A percentile compares a stretch with the other conserved stretches of the same genome.
Conservation (phyloP, 1,284 basidiomycete species). For the Coriolopsis trogii region DNA sequence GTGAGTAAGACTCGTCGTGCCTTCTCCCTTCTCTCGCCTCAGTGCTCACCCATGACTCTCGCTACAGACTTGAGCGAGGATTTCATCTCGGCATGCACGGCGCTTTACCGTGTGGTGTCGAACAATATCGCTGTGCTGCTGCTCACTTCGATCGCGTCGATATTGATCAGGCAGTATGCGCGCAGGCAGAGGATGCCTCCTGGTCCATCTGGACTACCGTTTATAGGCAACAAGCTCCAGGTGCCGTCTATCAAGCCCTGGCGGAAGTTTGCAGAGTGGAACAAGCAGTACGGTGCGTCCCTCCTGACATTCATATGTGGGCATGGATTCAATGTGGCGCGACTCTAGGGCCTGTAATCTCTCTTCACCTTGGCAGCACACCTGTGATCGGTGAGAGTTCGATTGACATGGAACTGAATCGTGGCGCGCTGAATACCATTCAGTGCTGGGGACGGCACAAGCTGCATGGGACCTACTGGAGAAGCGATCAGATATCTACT, state of each 20-base stretch:
- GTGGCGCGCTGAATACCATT: background rate
- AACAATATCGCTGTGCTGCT: conserved; percentile 2
- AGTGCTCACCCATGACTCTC: background rate
- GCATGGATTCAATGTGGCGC: no score
- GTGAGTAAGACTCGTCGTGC: background rate
- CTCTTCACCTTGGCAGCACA: conserved; percentile 54
- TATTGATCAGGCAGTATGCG: conserved; percentile 12
- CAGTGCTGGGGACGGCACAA: conserved; percentile 52
- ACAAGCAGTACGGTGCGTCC: conserved; percentile 45
- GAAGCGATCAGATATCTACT: conserved; percentile 53
- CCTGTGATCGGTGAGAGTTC: conserved; percentile 45
- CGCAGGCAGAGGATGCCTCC: conserved; percentile 43
- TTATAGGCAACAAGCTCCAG: conserved; percentile 51
- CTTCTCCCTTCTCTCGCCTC: background rate
- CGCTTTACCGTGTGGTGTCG: background rate
- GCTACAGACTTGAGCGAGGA: background rate
- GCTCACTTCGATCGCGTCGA: background rate
- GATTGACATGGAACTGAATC: background rate
- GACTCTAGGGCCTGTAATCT: conserved; percentile 49
- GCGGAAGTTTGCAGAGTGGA: conserved; percentile 53
- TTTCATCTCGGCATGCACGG: background rate
- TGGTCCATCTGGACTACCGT: conserved; percentile 45
- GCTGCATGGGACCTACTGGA: conserved; percentile 57
- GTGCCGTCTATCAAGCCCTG: conserved; percentile 51
- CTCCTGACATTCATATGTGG: background rate